Percentiles rank a stretch among this genome's conserved stretches.
Evolutionary conservation across 2,329 filamentous ascomycete genomes (phyloP).

Genomic region (Sclerotinia subarctica): DNA sequence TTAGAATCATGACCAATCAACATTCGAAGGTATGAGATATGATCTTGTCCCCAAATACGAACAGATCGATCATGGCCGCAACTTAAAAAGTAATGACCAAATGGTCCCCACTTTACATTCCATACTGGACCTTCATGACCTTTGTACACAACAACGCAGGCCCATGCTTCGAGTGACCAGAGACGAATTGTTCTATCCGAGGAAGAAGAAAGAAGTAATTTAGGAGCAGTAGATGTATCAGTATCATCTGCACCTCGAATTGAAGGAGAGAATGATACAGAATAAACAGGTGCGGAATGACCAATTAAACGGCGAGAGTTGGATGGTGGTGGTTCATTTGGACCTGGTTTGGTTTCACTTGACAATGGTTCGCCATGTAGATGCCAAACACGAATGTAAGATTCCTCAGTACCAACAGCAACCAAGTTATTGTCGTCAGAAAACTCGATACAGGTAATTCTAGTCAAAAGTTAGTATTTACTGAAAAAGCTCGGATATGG

Average conservation of each 20-base stretch:
- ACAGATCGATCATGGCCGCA: conserved; percentile 87
- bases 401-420: conserved; percentile 86
- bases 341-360: conserved; percentile 60
- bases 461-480: conserved; percentile 40
- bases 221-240: conserved; percentile 53
- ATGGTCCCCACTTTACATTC: conserved; percentile 85
- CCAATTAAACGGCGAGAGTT: conserved; percentile 79
- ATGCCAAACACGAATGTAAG: conserved; percentile 93
- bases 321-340: conserved; percentile 59
- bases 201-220: conserved; percentile 81
- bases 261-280: conserved; percentile 72
- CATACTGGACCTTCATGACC: conserved; percentile 88
- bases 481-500: conserved; percentile 20
- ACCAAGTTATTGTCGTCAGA: conserved; percentile 86
- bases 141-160: conserved; percentile 91
- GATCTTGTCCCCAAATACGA: conserved; percentile 87
- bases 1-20: conserved; percentile 91
- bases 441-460: conserved; percentile 91
- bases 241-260: conserved; percentile 34
- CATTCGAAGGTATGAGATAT: conserved; percentile 82
- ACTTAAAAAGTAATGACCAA: conserved; percentile 91
- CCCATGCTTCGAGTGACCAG: conserved; percentile 90
- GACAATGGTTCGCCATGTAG: conserved; percentile 79
- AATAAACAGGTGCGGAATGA: conserved; percentile 85
- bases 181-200: conserved; percentile 85